These are phyloP conservation scores for Paulownia fortunei DNA, from an alignment of 257 asterid genomes.

Conservation along the genomic window DNA sequence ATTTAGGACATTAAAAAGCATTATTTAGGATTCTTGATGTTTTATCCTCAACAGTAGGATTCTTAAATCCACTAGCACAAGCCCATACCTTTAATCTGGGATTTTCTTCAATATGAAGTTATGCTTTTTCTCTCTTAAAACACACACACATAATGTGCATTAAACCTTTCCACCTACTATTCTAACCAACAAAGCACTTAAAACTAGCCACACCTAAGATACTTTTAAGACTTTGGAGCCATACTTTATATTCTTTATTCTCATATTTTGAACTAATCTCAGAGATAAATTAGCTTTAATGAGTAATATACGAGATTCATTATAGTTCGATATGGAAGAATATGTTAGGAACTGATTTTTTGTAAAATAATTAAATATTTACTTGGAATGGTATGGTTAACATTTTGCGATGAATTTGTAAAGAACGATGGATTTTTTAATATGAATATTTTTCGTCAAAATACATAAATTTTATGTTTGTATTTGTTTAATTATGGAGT, in stretches of 20 bases:
- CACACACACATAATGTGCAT: neutral
- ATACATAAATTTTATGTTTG: too few species aligned
- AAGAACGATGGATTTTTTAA: too few species aligned
- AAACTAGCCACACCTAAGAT: too few species aligned
- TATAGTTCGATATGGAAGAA: neutral
- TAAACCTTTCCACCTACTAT: neutral
- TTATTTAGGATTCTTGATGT: neutral
- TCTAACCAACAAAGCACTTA: too few species aligned
- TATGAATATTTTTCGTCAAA: too few species aligned
- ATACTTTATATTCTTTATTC: conserved; percentile 1
- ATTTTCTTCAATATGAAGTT: neutral
- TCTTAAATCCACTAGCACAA: neutral
- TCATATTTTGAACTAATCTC: neutral
- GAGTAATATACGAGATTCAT: neutral
- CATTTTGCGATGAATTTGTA: too few species aligned
- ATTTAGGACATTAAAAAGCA: too few species aligned
- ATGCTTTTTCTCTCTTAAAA: neutral
- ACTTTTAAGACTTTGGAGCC: neutral
- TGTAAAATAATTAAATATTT: neutral
- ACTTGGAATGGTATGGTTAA: too few species aligned
- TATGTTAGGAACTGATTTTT: neutral
- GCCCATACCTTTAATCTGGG: neutral
- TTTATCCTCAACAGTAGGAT: too few species aligned
- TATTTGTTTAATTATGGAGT: too few species aligned
- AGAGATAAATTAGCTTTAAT: neutral